A percentile compares a stretch with the other conserved stretches of the same genome.
Conservation (phyloP, 2,329 filamentous ascomycete genomes). For the Ophiostoma tasmaniense region DNA sequence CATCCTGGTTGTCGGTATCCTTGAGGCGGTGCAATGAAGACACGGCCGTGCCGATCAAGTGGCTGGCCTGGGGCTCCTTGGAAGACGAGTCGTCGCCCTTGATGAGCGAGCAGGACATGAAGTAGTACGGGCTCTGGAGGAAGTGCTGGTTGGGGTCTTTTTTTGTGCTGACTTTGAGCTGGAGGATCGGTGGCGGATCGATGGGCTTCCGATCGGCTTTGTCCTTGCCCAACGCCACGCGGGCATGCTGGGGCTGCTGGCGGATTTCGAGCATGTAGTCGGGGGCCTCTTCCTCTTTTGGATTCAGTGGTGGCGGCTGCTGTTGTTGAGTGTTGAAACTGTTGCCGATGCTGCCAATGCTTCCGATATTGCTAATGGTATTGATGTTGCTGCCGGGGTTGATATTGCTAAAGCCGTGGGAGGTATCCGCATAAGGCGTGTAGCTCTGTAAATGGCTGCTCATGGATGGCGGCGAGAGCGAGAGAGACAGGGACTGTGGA, state of each 20-base stretch:
- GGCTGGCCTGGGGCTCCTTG: conserved; percentile 36
- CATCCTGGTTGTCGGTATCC: conserved; percentile 67
- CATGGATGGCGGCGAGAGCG: conserved; percentile 17
- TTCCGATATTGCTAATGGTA: background rate
- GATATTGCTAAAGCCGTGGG: background rate
- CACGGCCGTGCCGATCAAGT: conserved; percentile 62
- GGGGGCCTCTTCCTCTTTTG: conserved; percentile 17
- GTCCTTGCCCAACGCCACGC: conserved; percentile 64
- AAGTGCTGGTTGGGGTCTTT: conserved; percentile 41
- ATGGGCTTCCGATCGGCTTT: conserved; percentile 78
- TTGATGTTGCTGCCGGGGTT: background rate
- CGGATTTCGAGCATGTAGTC: conserved; percentile 37
- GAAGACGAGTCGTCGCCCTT: conserved; percentile 34
- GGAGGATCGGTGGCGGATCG: conserved; percentile 77
- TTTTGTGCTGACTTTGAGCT: conserved; percentile 48
- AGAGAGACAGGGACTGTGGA: background rate
- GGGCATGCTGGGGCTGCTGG: conserved; percentile 59
- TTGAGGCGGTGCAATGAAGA: conserved; percentile 79
- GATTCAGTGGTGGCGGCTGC: background rate
- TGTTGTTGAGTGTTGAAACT: conserved; percentile 4
- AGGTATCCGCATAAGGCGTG: conserved; percentile 18
- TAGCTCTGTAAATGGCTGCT: conserved; percentile 18
- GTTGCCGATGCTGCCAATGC: background rate
- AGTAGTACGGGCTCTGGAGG: conserved; percentile 47
- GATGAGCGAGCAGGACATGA: conserved; percentile 39